Conservation (phyloP, 148 eudicot genomes). For the Limonium bicolor region DNA sequence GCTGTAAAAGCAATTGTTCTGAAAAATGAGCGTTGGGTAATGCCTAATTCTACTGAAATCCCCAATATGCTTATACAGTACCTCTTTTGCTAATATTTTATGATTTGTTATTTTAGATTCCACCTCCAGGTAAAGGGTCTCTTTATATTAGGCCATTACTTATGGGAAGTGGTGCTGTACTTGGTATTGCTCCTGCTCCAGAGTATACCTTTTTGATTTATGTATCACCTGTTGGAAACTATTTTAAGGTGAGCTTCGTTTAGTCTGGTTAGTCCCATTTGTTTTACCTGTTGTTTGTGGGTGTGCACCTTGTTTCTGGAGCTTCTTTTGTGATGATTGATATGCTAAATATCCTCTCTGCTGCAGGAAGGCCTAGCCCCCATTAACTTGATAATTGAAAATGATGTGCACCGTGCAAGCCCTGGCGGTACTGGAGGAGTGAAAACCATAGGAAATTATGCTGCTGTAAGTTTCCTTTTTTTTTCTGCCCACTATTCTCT, state of each 20-base stretch:
- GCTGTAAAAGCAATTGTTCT: slow-evolving; percentile 83
- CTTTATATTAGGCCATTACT: slow-evolving; percentile 80
- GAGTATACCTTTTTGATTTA: slow-evolving; percentile 86
- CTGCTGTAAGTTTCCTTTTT: slow-evolving; percentile 44
- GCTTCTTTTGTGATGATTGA: no score
- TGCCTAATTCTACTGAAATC: neutral
- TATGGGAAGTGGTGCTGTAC: slow-evolving; percentile 93
- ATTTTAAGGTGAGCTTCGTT: slow-evolving; percentile 61
- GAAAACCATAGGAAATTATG: slow-evolving; percentile 87
- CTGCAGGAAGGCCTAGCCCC: slow-evolving; percentile 86
- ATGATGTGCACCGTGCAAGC: slow-evolving; percentile 86
- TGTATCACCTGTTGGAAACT: slow-evolving; percentile 92
- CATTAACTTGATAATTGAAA: slow-evolving; percentile 77
- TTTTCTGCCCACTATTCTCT: neutral
- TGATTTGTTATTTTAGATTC: slow-evolving; percentile 39
- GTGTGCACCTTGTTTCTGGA: no score
- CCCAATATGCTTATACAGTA: neutral
- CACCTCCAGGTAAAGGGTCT: slow-evolving; percentile 90
- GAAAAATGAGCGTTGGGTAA: slow-evolving; percentile 96
- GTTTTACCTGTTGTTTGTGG: neutral
- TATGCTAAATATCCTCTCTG: neutral
- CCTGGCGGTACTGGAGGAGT: slow-evolving; percentile 99
- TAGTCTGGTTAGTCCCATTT: neutral
- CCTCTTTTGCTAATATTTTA: neutral
- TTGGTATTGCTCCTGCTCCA: slow-evolving; percentile 92